Evolutionary conservation across 2,329 filamentous ascomycete species (phyloP), one percentile per base, ranked within the genome.

Genomic region (Fusarium floridanum): DNA sequence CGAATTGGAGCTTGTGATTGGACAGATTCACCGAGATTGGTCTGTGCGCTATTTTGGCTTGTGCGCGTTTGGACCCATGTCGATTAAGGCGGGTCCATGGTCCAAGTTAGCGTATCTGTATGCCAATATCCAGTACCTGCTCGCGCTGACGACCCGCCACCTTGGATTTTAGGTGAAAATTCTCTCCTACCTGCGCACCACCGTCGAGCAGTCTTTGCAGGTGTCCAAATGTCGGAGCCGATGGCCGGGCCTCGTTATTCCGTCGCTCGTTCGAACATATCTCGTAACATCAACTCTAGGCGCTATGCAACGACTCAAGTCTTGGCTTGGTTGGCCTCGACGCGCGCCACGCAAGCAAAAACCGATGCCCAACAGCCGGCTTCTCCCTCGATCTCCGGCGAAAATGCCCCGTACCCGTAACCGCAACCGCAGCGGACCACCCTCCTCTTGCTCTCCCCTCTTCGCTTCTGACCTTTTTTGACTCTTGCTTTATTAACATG

Each of bases 1-100:
- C 76, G 71, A 70, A 61, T 55, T 56, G 55, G 62, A 45, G 57
- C 55, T 68, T 60, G 34, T 78, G 76, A 78, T 78, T 78, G 76
- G 76, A 43, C 45, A 50, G 60, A 55, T 60, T 48, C 60, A 41
- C 68, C 70, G 67, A 66, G 45, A 41, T 36, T 74, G 71, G 75
- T 68, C 64, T 57, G 67, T 69, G 64, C 67, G 56, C 55, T 37
- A 53, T 48, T 48, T 64, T 73, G 72, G 72, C 72, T 66, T 66
- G 70, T 73, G 72, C 72, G 29, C 62, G 59, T 41, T 64, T 39
- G 29, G 61, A 61, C 74, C 67, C 67, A 72, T 66, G 67, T 70
- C 67, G 68, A 77, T 76, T 34, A 34, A 32, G 29, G 12, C 74
- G 73, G 76, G 66, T 11, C 71, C 36, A 60, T 66, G 48, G 39